Evolutionary conservation across 306 rosid genomes (phyloP).

Genomic region (Fragaria vesca): DNA sequence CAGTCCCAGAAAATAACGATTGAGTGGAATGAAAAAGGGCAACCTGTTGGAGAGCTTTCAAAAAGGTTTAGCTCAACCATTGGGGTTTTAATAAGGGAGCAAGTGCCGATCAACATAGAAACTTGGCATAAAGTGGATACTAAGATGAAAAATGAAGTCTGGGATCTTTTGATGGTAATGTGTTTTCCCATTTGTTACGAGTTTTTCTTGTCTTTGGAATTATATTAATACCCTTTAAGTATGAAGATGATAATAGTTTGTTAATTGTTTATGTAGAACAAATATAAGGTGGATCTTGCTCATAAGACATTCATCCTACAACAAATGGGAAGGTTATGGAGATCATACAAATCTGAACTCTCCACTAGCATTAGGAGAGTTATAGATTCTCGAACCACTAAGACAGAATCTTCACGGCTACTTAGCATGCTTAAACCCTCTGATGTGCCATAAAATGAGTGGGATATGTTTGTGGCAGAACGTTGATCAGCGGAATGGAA

Average conservation of each 20-base stretch:
- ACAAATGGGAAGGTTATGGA: not conserved
- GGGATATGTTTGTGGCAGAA: no score
- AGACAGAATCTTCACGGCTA: not conserved
- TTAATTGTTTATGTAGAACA: not conserved
- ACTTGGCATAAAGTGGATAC: not conserved
- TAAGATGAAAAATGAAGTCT: no score
- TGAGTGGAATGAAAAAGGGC: not conserved
- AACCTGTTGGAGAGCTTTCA: not conserved
- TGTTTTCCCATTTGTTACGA: no score
- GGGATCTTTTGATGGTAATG: no score
- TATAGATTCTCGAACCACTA: no score
- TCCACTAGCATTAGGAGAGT: not conserved
- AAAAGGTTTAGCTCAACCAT: not conserved
- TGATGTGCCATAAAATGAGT: not conserved
- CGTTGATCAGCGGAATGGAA: no score
- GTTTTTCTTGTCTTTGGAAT: no score
- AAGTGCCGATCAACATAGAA: not conserved
- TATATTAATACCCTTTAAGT: no score
- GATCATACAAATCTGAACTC: not conserved
- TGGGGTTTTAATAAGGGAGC: not conserved
- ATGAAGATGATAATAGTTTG: no score
- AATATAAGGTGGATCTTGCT: not conserved
- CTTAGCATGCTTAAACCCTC: not conserved
- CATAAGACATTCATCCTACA: not conserved
- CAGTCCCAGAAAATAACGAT: accelerated